Conservation (phyloP, 441 rosid species). For the Metrosideros polymorpha region DNA sequence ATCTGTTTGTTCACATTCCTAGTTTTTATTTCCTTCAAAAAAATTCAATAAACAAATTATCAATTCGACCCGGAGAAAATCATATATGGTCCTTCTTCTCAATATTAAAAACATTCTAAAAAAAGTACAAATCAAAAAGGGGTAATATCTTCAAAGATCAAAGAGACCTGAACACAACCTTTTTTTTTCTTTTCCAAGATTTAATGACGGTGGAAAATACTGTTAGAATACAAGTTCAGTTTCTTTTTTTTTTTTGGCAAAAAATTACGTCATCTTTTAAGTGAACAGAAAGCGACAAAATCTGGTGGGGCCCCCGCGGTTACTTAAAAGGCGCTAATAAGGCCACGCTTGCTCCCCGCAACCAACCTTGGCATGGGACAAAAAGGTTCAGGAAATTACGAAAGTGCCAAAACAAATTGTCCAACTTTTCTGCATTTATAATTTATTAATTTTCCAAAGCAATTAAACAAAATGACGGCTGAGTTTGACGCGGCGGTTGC, state of each 20-base stretch:
- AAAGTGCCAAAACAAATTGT: neutral
- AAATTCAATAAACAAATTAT: neutral
- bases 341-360: neutral
- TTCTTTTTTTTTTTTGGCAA: neutral
- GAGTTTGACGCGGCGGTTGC: neutral
- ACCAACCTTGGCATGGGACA: neutral
- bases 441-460: neutral
- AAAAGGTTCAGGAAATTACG: neutral
- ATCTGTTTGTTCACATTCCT: neutral
- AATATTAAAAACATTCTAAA: neutral
- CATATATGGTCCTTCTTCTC: neutral
- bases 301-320: neutral
- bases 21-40: neutral
- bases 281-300: neutral
- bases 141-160: no score
- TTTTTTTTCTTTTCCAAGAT: no score
- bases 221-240: no score
- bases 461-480: neutral
- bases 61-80: no score
- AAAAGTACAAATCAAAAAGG: no score
- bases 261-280: neutral
- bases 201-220: no score
- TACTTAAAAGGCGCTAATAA: neutral
- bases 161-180: no score
- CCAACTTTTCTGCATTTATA: neutral